These are phyloP conservation scores for Xylariales sp. DNA, from an alignment of 2,329 filamentous ascomycete species.

Conservation along the genomic window DNA sequence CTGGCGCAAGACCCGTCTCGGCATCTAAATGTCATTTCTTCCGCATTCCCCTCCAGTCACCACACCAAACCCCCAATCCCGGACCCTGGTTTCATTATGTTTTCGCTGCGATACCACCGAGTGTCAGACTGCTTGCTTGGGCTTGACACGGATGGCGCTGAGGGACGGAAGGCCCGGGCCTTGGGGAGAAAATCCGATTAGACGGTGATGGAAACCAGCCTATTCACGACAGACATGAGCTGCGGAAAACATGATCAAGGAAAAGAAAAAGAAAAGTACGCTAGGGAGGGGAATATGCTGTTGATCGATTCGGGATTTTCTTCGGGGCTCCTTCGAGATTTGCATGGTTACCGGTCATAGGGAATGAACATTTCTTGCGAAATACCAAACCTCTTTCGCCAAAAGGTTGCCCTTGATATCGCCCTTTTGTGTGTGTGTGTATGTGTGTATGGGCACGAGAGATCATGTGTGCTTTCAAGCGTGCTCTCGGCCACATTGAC, in stretches of 20 bases:
- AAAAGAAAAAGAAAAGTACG: neutral
- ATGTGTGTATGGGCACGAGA: too few relatives aligned
- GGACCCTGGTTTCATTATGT: too few relatives aligned
- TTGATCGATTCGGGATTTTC: slow-evolving; percentile 11
- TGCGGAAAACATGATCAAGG: slow-evolving; percentile 1
- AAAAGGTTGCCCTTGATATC: too few relatives aligned
- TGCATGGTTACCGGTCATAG: slow-evolving; percentile 39
- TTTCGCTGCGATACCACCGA: slow-evolving; percentile 6
- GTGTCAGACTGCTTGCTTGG: slow-evolving; percentile 4
- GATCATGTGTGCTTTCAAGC: too few relatives aligned
- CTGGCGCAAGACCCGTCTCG: slow-evolving; percentile 99
- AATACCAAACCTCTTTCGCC: too few relatives aligned
- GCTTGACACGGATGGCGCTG: slow-evolving; percentile 10
- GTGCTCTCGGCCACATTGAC: too few relatives aligned
- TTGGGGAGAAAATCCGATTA: neutral
- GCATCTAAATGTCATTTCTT: slow-evolving; percentile 87
- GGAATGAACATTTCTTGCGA: slow-evolving; percentile 30
- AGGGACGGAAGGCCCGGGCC: neutral
- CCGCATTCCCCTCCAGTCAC: slow-evolving; percentile 36
- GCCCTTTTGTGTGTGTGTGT: too few relatives aligned
- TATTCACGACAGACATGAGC: neutral
- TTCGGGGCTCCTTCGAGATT: slow-evolving; percentile 14
- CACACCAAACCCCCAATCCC: slow-evolving; percentile 17
- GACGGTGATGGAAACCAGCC: too few relatives aligned
- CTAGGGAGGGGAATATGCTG: slow-evolving; percentile 3